Base-by-base conservation (phyloP, 352 stramenopile genomes). In the Phytophthora capsici region DNA sequence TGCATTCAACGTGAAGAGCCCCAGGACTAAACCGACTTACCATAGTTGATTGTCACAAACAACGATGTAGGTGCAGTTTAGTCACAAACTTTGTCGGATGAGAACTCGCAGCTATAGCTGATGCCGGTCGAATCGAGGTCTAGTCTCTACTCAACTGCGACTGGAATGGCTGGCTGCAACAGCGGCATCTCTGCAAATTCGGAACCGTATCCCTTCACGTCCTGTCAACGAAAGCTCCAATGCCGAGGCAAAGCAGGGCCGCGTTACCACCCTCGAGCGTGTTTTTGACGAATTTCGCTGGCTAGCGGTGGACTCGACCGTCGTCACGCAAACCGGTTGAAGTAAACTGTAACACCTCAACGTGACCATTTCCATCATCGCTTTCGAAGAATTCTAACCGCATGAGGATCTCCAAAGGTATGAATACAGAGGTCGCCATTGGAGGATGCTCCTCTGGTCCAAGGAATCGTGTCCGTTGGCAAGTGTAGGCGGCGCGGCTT, bases 161-260 rank as follows among this genome's bases (percentile, higher is more conserved):
- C 16, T n/a, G 8, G 13, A 30, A 44, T 36, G 52, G 49, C 57
- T 66, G 48, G 57, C 30, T 49, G 58, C 16, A 54, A 36, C 22
- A 34, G 49, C 44, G 22, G 43, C 28, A 34, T 9, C 28, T 34
- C 28, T 34, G 28, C 28, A 14, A 8, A 34, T 34, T 34, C 28
- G 28, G n/a, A 64, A 65, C 61, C 46, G 61, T 46, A 63, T 66
- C 16, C 10, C 28, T 34, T 55, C 20, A 26, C 19, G 32, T 54
- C 28, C 25, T 67, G 59, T 62, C 59, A 43, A 67, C 59, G 59
- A 67, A n/a, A 67, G 28, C 36, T 9, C 32, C 16, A 17, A 25
- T 9, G 28, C 10, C 7, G 10, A 34, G 28, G 28, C 9, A 34
- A 34, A 34, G 28, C 28, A 34, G 3, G 28, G 28, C 8, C 28